Percentiles rank a stretch among this genome's conserved stretches.
These are phyloP conservation scores for Brassica balearica DNA, from an alignment of 441 rosid genomes.

Conservation along the genomic window DNA sequence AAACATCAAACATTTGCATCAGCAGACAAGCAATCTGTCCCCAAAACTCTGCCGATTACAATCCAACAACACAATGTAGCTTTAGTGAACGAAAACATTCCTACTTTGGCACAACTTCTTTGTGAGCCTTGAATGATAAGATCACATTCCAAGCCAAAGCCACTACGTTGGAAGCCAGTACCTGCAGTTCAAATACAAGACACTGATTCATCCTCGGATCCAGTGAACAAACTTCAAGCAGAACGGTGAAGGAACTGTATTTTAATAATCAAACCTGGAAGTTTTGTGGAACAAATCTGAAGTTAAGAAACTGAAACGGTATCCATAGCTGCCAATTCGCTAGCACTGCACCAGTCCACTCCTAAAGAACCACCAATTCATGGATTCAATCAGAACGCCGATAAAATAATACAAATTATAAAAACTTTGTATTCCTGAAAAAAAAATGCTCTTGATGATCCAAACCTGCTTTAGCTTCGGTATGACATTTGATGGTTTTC, in stretches of 20 bases:
- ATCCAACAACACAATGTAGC: not conserved
- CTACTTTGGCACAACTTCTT: conserved; percentile 68
- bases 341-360: conserved; percentile 85
- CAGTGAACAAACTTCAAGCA: conserved; percentile 11
- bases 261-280: conserved; percentile 68
- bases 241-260: not conserved
- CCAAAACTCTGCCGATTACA: conserved; percentile 41
- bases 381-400: not conserved
- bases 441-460: not conserved
- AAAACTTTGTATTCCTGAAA: not conserved
- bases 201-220: not conserved
- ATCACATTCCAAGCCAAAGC: conserved; percentile 90
- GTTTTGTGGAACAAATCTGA: conserved; percentile 87
- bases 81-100: conserved; percentile 22
- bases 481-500: conserved; percentile 81
- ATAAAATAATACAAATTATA: not conserved
- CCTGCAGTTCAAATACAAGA: conserved; percentile 54
- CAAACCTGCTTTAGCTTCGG: conserved; percentile 88
- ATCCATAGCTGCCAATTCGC: conserved; percentile 97
- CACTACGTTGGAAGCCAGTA: conserved; percentile 83
- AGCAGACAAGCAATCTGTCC: conserved; percentile 27
- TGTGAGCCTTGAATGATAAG: conserved; percentile 92
- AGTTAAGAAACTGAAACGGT: conserved; percentile 95
- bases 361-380: conserved; percentile 52
- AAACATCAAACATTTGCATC: conserved; percentile 7